phyloP scores from a whole-genome alignment of 2,329 filamentous ascomycete genomes.

The Paecilomyces variotii region DNA sequence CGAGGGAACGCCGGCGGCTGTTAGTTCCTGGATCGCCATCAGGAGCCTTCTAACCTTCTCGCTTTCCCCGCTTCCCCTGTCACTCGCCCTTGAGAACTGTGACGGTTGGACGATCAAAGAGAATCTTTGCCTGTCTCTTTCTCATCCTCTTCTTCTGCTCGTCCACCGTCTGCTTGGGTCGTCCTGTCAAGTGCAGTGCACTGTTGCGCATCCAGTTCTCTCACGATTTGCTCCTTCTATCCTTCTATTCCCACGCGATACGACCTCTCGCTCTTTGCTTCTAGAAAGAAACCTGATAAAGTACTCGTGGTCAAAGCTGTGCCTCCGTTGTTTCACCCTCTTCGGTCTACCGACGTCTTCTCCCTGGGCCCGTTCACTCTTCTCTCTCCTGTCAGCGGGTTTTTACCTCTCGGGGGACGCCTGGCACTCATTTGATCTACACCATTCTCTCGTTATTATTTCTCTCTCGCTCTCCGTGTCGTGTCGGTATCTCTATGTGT shows the following conservation, averaged over 20 bases:
- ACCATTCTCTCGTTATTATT: background rate
- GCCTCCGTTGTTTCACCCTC: background rate
- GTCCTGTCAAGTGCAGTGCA: background rate
- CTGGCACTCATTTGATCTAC: background rate
- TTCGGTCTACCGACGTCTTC: background rate
- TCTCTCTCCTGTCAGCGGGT: background rate
- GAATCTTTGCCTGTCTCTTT: background rate
- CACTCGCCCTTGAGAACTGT: background rate
- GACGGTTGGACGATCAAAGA: background rate
- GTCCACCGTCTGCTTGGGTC: background rate
- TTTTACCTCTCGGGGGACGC: background rate
- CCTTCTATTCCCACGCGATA: background rate
- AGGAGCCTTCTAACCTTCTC: background rate
- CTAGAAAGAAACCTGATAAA: background rate
- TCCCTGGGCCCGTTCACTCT: background rate
- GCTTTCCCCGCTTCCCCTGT: conserved; percentile 1
- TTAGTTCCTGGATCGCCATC: background rate
- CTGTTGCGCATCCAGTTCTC: background rate
- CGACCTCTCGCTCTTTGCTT: background rate
- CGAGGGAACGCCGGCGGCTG: background rate
- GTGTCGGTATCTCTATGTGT: background rate
- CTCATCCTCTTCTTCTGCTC: conserved; percentile 6
- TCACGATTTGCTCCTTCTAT: background rate
- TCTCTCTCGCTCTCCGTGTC: background rate
- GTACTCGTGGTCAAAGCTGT: background rate